Conservation (phyloP, 1,139 yeast genomes). For the Scheffersomyces titani region DNA sequence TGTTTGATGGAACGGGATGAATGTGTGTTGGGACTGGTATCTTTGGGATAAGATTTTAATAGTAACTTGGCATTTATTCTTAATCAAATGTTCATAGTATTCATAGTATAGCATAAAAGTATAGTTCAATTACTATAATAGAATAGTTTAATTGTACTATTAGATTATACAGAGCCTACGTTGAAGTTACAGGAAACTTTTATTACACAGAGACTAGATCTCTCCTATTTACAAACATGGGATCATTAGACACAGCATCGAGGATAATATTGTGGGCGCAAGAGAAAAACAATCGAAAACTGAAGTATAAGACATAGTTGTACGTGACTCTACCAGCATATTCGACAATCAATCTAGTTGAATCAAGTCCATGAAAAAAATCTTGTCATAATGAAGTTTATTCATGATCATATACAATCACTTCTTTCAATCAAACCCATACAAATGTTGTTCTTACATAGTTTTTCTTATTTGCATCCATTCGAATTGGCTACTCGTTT, state of each 20-base stretch:
- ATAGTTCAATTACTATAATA: too few species aligned
- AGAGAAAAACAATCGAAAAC: background rate
- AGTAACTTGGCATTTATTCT: background rate
- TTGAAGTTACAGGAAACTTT: background rate
- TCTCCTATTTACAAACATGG: background rate
- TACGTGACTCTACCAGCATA: background rate
- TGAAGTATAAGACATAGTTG: background rate
- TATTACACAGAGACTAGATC: background rate
- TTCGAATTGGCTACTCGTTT: background rate
- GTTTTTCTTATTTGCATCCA: background rate
- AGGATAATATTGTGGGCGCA: background rate
- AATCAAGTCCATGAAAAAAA: background rate
- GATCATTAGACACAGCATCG: background rate
- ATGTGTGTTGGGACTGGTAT: too few species aligned
- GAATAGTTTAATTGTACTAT: too few species aligned
- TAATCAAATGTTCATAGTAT: too few species aligned
- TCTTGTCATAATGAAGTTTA: background rate
- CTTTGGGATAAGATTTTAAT: background rate
- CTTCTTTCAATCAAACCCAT: background rate
- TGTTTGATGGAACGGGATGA: background rate
- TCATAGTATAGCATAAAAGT: background rate
- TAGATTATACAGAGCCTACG: background rate
- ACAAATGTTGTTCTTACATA: background rate
- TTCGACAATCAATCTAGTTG: background rate
- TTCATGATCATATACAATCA: background rate